Evolutionary conservation across 495 filamentous ascomycete species (phyloP).

Genomic region (Trichoderma orchidacearum): DNA sequence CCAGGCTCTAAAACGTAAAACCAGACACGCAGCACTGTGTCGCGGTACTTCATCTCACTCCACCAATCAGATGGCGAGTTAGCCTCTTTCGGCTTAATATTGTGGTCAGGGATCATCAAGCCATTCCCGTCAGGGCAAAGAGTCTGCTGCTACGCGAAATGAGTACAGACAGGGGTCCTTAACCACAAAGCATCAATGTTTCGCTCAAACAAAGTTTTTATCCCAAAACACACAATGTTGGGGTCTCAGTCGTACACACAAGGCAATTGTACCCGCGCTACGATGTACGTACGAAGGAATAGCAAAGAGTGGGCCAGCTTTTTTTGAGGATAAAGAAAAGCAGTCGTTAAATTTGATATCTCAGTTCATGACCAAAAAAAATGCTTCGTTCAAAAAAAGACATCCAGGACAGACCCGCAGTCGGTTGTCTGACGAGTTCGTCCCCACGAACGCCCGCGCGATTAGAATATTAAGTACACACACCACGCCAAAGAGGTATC

Average conservation of each 20-base stretch:
- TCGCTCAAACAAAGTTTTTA: too few relatives aligned
- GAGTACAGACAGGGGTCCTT: neutral
- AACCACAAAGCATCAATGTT: neutral
- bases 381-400: conserved; percentile 4
- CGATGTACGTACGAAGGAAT: too few relatives aligned
- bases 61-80: neutral
- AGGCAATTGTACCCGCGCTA: too few relatives aligned
- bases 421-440: neutral
- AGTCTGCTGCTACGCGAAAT: neutral
- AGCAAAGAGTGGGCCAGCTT: neutral
- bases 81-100: neutral
- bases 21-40: too few relatives aligned
- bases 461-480: conserved; percentile 33
- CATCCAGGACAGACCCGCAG: conserved; percentile 1
- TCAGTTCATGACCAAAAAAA: conserved; percentile 1
- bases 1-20: too few relatives aligned
- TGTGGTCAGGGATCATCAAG: neutral
- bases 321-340: neutral
- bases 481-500: conserved; percentile 16
- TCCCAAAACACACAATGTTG: too few relatives aligned
- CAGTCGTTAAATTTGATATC: conserved; percentile 1
- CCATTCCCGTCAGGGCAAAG: neutral
- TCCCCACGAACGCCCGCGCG: conserved; percentile 12
- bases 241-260: too few relatives aligned
- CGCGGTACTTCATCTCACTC: neutral